A percentile compares a stretch with the other conserved stretches of the same genome.
Evolutionary conservation across 2,329 filamentous ascomycete genomes (phyloP).

Genomic region (Pseudogymnoascus sp.): DNA sequence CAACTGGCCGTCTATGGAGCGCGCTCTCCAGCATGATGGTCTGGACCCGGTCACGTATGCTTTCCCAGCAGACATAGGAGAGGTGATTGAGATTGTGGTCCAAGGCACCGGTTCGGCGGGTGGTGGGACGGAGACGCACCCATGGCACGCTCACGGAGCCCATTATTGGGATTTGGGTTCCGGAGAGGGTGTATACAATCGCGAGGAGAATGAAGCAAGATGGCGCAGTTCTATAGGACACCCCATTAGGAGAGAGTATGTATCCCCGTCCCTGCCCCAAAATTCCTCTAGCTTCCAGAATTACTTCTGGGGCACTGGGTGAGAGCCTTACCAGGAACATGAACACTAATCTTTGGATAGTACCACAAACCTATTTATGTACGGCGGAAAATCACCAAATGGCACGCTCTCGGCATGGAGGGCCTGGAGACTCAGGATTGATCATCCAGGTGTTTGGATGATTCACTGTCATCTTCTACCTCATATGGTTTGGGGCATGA

Average conservation of each 20-base stretch:
- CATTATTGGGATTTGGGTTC: conserved; percentile 35
- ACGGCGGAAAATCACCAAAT: conserved; percentile 20
- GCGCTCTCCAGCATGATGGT: conserved; percentile 33
- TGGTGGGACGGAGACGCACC: conserved; percentile 32
- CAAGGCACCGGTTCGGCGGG: conserved; percentile 32
- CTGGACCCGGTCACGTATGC: conserved; percentile 34
- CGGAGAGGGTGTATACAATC: conserved; percentile 37
- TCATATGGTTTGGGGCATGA: conserved; percentile 33
- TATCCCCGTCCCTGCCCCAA: not conserved
- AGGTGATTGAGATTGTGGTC: conserved; percentile 38
- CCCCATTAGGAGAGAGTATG: conserved; percentile 5
- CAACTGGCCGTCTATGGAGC: conserved; percentile 34
- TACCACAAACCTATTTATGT: conserved; percentile 39
- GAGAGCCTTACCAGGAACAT: not conserved
- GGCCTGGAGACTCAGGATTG: conserved; percentile 40
- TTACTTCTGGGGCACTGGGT: not conserved
- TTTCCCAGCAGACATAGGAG: conserved; percentile 37
- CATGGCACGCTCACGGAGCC: conserved; percentile 23
- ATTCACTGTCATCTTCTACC: conserved; percentile 41
- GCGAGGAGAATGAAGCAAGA: conserved; percentile 31
- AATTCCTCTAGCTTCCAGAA: not conserved
- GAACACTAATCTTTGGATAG: not conserved
- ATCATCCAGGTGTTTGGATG: conserved; percentile 41
- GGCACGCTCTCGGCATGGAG: conserved; percentile 33
- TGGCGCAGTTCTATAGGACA: not conserved